Evolutionary conservation across 495 filamentous ascomycete genomes (phyloP), one percentile per base, ranked within the genome.

Genomic region (Xylaria flabelliformis): DNA sequence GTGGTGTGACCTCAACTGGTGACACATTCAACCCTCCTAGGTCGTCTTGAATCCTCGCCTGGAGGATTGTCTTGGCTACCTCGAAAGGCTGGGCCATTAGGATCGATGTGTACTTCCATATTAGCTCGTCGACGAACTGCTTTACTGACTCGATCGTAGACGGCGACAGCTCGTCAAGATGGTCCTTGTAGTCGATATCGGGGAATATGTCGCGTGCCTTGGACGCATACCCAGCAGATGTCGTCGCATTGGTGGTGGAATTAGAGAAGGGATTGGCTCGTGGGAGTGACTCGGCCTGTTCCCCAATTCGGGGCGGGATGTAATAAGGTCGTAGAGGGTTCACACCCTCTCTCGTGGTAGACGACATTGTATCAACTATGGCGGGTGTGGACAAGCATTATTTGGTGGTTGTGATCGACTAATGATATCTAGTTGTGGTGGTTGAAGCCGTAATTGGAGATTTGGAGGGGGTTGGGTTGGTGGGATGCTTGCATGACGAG

Each of bases 311-410:
- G 5, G 94, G 94, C 26, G 95, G 94, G 74, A 94, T 90, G 82
- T 99, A 98, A 82, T 99, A 99, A 1, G 96, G 96, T 72, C 96
- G 88, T 58, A 98, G 86, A 70, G 96, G 96, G 82, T 99, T 98
- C 69, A 92, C 91, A 74, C 89, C 90, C 70, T 87, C 85, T 73
- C 79, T 79, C 39, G 81, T 75, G 58, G 80, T 75, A 55, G 80
- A 79, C 62, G 85, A 72, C 87, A 88, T 87, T 41, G 29, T 81
- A 72, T 59, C n/a, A 29, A n/a, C 48, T 36, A 56, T 4, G 36
- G 21, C n/a, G 0, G 50, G 13, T 67, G 15, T 44, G 46, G n/a
- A 7, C 36, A 13, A 0, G 24, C 69, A 73, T 62, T 19, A 48
- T 46, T 61, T 55, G 67, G 24, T 9, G 12, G 34, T n/a, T 15